Base-by-base conservation (phyloP, 2,329 filamentous ascomycete species). In the Colletotrichum godetiae region DNA sequence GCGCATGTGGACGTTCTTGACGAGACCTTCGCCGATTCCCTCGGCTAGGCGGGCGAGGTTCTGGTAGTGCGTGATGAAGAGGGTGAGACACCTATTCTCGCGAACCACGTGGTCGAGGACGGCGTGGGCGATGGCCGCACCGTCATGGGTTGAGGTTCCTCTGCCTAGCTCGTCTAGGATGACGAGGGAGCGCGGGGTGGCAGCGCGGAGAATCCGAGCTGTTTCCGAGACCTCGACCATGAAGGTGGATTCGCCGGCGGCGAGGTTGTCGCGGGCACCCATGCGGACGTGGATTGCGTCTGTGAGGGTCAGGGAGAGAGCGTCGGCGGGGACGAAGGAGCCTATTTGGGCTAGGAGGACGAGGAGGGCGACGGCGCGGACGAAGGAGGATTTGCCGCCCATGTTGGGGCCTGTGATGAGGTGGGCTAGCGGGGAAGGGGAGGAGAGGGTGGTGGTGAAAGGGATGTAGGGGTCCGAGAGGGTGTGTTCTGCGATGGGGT, bases 1-100 rank as follows among this genome's bases (percentile, higher is more conserved):
- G 64, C 90, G 91, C 96, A 99, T 98, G 81, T 99, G 97, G 59
- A 98, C 94, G 81, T 98, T 98, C 77, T 88, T 91, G 77, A 98
- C 92, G 1, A 83, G 81, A 3, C 88, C 87, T 7, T 86, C 82
- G 35, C 74, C 86, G 72, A 97, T 93, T 1, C 90, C 91, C 31
- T 91, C 89, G 11, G 92, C 92, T 75, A 97, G 88, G 59, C 86
- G 85, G 11, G 92, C 91, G 0, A 99, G 89, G 76, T 92, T 92
- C 84, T 99, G 97, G 82, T 99, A 99, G 84, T 99, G 97, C 4
- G 97, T 99, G 81, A 99, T 98, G 86, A 99, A 99, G 55, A 99
- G 87, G 6, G 95, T 97, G 59, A 98, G 87, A 74, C 94, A 94
- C 66, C 89, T 88, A 0, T 92, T 89, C 19, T 95, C 89, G 29